These are phyloP conservation scores for Coprinopsis sp. DNA, from an alignment of 768 basidiomycete species.

Conservation along the genomic window DNA sequence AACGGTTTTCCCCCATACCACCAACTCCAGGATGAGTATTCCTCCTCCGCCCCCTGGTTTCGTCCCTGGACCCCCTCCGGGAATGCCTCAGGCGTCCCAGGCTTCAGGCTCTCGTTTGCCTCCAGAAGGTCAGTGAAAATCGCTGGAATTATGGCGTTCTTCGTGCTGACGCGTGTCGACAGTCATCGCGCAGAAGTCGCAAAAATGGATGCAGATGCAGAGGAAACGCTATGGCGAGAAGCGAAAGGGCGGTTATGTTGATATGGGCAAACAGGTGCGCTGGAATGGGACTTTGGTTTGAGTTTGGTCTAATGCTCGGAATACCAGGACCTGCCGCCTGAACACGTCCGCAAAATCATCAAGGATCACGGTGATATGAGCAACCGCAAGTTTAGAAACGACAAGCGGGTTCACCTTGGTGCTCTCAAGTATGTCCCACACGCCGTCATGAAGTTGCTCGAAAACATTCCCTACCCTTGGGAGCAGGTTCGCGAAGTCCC, in stretches of 20 bases:
- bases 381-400: constrained; percentile 97
- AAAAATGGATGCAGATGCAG: constrained; percentile 96
- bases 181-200: constrained; percentile 84
- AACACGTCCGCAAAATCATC: constrained; percentile 98
- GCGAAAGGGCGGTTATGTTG: constrained; percentile 82
- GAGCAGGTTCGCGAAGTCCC: constrained; percentile 99
- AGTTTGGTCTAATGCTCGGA: constrained; percentile 17
- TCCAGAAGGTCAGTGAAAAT: constrained; percentile 37
- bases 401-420: constrained; percentile 98
- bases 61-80: constrained; percentile 46
- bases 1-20: constrained; percentile 34
- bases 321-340: constrained; percentile 87
- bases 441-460: constrained; percentile 97
- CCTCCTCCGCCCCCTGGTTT: constrained; percentile 55
- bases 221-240: constrained; percentile 89
- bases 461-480: constrained; percentile 98
- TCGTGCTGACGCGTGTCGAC: constrained; percentile 14
- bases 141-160: background rate
- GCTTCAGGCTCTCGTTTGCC: constrained; percentile 42
- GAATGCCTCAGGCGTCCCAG: constrained; percentile 36
- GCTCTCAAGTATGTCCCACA: constrained; percentile 98
- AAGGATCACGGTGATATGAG: constrained; percentile 99
- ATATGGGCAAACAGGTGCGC: constrained; percentile 88
- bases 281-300: constrained; percentile 5
- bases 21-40: constrained; percentile 47